Percentiles rank a stretch among this genome's conserved stretches.
Evolutionary conservation across 1,139 yeast genomes (phyloP).

Genomic region (Kodamaea ohmeri): DNA sequence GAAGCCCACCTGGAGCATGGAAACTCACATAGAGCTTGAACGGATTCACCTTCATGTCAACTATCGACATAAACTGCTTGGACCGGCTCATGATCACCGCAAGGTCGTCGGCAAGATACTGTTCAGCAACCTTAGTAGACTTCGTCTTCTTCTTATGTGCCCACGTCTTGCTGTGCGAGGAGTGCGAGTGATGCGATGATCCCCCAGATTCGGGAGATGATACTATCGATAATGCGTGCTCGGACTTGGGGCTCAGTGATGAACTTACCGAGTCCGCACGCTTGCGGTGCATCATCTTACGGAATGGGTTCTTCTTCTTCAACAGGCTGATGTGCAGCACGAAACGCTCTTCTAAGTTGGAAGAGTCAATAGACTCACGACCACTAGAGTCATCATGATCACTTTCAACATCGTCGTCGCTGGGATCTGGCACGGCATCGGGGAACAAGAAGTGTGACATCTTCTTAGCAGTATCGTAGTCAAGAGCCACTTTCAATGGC

Average conservation of each 20-base stretch:
- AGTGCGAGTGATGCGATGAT: not conserved
- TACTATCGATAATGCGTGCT: not conserved
- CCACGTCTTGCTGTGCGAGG: not conserved
- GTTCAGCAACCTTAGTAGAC: not conserved
- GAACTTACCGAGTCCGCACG: not conserved
- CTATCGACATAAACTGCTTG: constrained; percentile 61
- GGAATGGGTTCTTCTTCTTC: constrained; percentile 17
- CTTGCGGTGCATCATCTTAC: constrained; percentile 8
- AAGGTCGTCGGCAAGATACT: constrained; percentile 34
- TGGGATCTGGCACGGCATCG: constrained; percentile 17
- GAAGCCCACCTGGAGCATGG: constrained; percentile 67
- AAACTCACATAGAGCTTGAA: constrained; percentile 65
- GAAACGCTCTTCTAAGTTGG: not conserved
- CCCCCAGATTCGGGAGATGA: not conserved
- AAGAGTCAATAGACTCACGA: not conserved
- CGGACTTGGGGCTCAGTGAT: not conserved
- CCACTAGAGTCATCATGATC: not conserved
- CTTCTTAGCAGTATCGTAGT: constrained; percentile 61
- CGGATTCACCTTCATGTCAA: constrained; percentile 53
- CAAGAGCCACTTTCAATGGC: constrained; percentile 73
- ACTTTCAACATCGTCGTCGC: constrained; percentile 1
- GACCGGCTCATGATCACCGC: constrained; percentile 64
- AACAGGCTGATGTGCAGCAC: not conserved
- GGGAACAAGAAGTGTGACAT: constrained; percentile 70
- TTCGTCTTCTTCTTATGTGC: constrained; percentile 12